Evolutionary conservation across 306 rosid genomes (phyloP).

Genomic region (Dryas alaskensis): DNA sequence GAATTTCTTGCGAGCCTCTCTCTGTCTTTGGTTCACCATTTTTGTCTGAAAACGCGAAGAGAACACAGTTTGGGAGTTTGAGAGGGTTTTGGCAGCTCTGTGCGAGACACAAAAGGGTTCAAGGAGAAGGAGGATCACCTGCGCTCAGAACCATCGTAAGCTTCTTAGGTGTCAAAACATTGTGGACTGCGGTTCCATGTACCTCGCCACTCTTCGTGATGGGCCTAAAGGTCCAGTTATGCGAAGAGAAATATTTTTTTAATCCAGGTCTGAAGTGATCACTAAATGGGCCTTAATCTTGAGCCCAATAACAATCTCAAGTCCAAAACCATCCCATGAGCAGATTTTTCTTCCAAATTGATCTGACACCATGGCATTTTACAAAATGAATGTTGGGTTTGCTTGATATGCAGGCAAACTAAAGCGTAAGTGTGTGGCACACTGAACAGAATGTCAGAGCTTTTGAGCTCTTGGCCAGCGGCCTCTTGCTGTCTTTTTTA

Average conservation of each 20-base stretch:
- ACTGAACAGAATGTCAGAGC: not conserved
- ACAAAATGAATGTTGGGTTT: not conserved
- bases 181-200: too few relatives aligned
- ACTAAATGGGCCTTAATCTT: not conserved
- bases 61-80: not conserved
- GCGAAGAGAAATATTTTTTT: too few relatives aligned
- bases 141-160: not conserved
- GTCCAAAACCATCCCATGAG: too few relatives aligned
- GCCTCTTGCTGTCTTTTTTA: not conserved
- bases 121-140: conserved; percentile 13
- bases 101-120: not conserved
- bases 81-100: conserved; percentile 11
- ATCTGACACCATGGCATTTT: not conserved
- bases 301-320: too few relatives aligned
- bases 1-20: conserved; percentile 61
- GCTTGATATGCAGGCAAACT: conserved; percentile 13
- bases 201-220: too few relatives aligned
- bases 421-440: not conserved
- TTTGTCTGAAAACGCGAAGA: conserved; percentile 10
- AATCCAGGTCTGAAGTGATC: too few relatives aligned
- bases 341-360: too few relatives aligned
- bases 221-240: too few relatives aligned
- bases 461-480: not conserved
- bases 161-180: not conserved
- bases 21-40: conserved; percentile 85